These are phyloP conservation scores for Dictyostelium firmibasis DNA, from an alignment of 78 protist species.

Conservation along the genomic window DNA sequence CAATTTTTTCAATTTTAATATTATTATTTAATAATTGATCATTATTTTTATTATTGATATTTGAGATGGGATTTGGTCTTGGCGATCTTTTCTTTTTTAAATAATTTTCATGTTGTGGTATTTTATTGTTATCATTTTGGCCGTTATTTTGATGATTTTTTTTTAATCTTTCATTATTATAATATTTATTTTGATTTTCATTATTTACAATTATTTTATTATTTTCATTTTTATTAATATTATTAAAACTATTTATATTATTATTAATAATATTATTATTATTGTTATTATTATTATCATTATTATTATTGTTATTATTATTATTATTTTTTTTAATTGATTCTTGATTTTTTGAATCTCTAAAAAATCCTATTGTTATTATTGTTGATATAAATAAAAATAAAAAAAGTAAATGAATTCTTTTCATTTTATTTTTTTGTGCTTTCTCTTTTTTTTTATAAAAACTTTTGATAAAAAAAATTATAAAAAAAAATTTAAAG, in stretches of 20 bases:
- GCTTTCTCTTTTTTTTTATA: no score
- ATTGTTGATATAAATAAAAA: background rate
- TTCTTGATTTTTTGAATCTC: background rate
- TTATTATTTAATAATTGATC: background rate
- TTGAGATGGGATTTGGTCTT: background rate
- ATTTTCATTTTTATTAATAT: background rate
- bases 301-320: no score
- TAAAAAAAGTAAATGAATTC: background rate
- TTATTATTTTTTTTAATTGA: background rate
- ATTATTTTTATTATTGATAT: background rate
- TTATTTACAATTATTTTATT: background rate
- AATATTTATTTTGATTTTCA: background rate
- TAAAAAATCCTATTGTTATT: background rate
- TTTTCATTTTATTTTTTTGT: background rate
- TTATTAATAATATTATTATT: no score
- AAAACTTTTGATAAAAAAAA: no score
- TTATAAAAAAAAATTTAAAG: no score
- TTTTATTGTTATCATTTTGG: background rate
- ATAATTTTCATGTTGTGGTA: constrained; percentile 7
- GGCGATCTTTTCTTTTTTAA: constrained; percentile 1
- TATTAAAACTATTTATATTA: no score
- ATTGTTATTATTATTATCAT: no score
- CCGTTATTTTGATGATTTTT: background rate
- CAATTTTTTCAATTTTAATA: background rate
- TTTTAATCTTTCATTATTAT: background rate